A percentile compares a stretch with the other conserved stretches of the same genome.
Evolutionary conservation across 345 rosid species (phyloP).

Genomic region (Passiflora organensis): DNA sequence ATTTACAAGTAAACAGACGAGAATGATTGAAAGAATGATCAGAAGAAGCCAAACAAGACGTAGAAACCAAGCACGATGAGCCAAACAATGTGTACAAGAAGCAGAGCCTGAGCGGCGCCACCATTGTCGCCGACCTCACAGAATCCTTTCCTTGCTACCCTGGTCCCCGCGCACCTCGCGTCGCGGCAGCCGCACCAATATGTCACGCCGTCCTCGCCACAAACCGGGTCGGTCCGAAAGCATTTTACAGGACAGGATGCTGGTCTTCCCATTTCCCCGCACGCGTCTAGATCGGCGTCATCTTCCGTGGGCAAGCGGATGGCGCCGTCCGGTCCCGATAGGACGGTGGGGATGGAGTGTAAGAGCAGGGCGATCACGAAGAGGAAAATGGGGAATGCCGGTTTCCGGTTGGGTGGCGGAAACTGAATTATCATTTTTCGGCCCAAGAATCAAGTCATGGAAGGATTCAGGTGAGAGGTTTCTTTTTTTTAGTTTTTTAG

Average conservation of each 20-base stretch:
- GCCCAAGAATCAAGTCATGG: too few species aligned
- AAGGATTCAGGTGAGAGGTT: too few species aligned
- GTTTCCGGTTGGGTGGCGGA: too few species aligned
- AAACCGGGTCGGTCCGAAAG: slow-evolving; percentile 25
- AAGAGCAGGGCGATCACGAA: not conserved
- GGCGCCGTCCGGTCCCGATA: not conserved
- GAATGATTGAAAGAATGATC: not conserved
- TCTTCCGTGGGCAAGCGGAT: not conserved
- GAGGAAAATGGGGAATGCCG: too few species aligned
- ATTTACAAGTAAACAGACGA: too few species aligned
- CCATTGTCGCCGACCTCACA: slow-evolving; percentile 26
- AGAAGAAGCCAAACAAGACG: slow-evolving; percentile 18
- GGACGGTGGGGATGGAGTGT: not conserved
- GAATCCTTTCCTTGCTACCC: slow-evolving; percentile 17
- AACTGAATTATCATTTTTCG: too few species aligned
- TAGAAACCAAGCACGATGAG: slow-evolving; percentile 20
- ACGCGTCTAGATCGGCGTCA: not conserved
- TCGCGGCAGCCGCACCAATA: slow-evolving; percentile 32
- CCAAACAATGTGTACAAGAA: slow-evolving; percentile 20
- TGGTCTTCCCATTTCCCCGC: not conserved
- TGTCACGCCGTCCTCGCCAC: slow-evolving; percentile 32
- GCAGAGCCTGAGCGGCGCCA: slow-evolving; percentile 21
- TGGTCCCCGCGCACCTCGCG: slow-evolving; percentile 18
- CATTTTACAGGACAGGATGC: slow-evolving; percentile 11
- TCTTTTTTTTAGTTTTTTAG: too few species aligned